A percentile compares a stretch with the other conserved stretches of the same genome.
Conservation (phyloP, 192 early-diverging fungal species). For the Coemansia sp. region DNA sequence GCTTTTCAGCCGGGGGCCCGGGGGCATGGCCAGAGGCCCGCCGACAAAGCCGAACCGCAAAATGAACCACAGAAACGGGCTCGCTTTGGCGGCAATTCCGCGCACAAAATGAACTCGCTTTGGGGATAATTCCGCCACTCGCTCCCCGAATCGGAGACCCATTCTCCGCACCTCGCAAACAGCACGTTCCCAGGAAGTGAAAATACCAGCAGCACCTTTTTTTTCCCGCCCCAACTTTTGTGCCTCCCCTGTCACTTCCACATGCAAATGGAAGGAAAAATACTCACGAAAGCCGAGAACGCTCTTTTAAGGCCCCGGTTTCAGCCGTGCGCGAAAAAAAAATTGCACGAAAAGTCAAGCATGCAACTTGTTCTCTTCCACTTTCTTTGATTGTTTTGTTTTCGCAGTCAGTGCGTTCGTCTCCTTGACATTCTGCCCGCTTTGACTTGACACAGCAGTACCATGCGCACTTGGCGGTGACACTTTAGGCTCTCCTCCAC, state of each 20-base stretch:
- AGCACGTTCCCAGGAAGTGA: conserved; percentile 4
- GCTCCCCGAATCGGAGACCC: neutral
- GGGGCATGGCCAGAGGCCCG: too few species aligned
- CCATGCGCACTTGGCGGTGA: conserved; percentile 4
- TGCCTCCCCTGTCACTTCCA: too few species aligned
- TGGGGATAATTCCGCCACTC: neutral
- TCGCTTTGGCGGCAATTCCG: too few species aligned
- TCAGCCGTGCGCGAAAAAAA: neutral
- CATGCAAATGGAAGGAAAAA: too few species aligned
- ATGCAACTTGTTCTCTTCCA: conserved; percentile 1
- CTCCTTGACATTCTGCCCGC: conserved; percentile 4
- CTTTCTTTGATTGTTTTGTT: neutral
- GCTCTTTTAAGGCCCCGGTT: neutral
- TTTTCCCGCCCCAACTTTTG: too few species aligned
- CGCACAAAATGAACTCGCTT: too few species aligned
- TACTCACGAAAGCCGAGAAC: too few species aligned
- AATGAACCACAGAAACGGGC: too few species aligned
- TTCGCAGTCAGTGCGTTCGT: neutral
- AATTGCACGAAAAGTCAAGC: conserved; percentile 11
- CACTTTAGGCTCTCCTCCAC: conserved; percentile 3
- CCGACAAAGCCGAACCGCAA: too few species aligned
- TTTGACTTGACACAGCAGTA: conserved; percentile 3
- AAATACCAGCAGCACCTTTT: too few species aligned
- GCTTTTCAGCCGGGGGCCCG: too few species aligned
- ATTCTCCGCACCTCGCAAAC: conserved; percentile 7